phyloP scores from a whole-genome alignment of 2,329 filamentous ascomycete genomes.

The Xylariaceae sp. region DNA sequence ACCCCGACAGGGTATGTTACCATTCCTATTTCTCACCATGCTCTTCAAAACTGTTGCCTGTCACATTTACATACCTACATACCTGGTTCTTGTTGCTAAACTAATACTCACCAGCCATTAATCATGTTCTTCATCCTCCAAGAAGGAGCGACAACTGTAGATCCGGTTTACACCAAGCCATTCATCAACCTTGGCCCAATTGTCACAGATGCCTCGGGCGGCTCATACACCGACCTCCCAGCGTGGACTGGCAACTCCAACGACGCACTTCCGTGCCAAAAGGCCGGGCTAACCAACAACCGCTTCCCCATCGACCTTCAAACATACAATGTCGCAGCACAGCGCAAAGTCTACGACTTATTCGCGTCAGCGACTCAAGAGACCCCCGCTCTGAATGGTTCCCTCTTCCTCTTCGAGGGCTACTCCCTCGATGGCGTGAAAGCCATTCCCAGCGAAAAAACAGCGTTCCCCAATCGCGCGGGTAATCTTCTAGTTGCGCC shows the following conservation, averaged over 20 bases:
- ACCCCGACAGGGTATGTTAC: constrained; percentile 14
- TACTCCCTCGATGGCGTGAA: constrained; percentile 20
- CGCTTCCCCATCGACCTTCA: constrained; percentile 23
- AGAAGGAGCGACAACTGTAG: constrained; percentile 17
- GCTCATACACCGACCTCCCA: constrained; percentile 14
- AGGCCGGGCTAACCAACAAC: constrained; percentile 16
- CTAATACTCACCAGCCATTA: constrained; percentile 15
- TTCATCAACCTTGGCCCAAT: constrained; percentile 19
- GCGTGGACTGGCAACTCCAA: constrained; percentile 11
- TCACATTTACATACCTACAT: too few relatives aligned
- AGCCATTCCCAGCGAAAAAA: constrained; percentile 13
- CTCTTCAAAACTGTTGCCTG: too few relatives aligned
- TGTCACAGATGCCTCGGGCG: background rate
- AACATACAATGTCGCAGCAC: constrained; percentile 34
- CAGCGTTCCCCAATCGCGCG: constrained; percentile 19
- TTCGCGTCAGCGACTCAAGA: constrained; percentile 33
- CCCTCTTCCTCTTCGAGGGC: constrained; percentile 24
- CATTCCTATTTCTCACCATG: background rate
- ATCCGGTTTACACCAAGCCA: constrained; percentile 13
- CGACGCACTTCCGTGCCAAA: constrained; percentile 13
- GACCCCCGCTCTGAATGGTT: constrained; percentile 30
- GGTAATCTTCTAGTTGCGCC: constrained; percentile 19
- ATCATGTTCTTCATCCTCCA: constrained; percentile 21
- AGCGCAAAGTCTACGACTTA: constrained; percentile 36
- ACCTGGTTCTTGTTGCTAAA: too few relatives aligned